phyloP scores from a whole-genome alignment of 1,139 yeast genomes.

The Lipomyces yarrowii region DNA sequence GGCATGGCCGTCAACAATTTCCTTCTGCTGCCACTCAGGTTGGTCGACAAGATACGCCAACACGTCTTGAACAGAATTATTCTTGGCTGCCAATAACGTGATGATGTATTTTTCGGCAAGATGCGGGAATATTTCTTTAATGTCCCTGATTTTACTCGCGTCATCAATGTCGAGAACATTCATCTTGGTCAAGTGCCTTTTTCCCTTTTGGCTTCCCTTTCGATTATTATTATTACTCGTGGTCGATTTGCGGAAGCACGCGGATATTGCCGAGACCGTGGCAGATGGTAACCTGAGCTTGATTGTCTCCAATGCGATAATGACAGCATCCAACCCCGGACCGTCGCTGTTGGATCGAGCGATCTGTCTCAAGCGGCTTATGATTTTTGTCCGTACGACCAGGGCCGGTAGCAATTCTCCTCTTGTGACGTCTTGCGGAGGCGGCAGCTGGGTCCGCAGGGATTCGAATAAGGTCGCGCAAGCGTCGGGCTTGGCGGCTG shows the following conservation, averaged over 20 bases:
- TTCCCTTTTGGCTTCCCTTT: neutral
- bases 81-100: slow-evolving; percentile 50
- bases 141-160: slow-evolving; percentile 28
- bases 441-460: slow-evolving; percentile 16
- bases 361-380: slow-evolving; percentile 22
- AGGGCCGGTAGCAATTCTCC: slow-evolving; percentile 23
- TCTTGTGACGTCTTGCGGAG: slow-evolving; percentile 21
- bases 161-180: slow-evolving; percentile 32
- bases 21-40: slow-evolving; percentile 11
- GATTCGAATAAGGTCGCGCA: slow-evolving; percentile 20
- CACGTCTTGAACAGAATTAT: slow-evolving; percentile 58
- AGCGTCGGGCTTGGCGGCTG: slow-evolving; percentile 5
- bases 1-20: slow-evolving; percentile 31
- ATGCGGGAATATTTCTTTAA: slow-evolving; percentile 14
- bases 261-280: slow-evolving; percentile 8
- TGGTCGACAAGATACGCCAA: slow-evolving; percentile 63
- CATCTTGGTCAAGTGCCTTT: slow-evolving; percentile 25
- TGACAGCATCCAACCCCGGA: slow-evolving; percentile 7
- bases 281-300: slow-evolving; percentile 29
- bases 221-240: neutral
- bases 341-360: neutral
- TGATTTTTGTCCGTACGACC: slow-evolving; percentile 17
- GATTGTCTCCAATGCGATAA: slow-evolving; percentile 33
- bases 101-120: slow-evolving; percentile 12
- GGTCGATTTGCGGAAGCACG: slow-evolving; percentile 1